Conservation (phyloP, 176 grass and related monocot genomes). For the Poa annua region DNA sequence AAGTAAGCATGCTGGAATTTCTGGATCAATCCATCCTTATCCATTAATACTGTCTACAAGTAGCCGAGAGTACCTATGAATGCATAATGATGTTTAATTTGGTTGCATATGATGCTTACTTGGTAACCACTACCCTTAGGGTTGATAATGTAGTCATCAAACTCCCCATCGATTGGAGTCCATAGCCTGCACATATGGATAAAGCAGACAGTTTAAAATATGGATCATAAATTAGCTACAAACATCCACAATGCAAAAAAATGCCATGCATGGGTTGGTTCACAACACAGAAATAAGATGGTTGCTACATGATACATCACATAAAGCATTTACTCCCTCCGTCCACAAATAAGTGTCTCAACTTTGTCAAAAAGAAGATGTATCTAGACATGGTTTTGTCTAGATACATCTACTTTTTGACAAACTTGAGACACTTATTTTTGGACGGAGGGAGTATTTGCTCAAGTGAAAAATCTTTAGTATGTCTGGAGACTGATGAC, state of each 20-base stretch:
- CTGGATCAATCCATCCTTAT: constrained; percentile 22
- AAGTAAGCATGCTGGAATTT: constrained; percentile 27
- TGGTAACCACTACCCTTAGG: constrained; percentile 98
- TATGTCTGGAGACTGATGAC: constrained; percentile 7
- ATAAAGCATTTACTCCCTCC: background rate
- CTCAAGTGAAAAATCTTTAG: constrained; percentile 22
- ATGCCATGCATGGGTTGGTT: background rate
- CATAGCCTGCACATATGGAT: constrained; percentile 67
- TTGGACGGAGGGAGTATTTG: too few species aligned
- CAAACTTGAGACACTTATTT: too few species aligned
- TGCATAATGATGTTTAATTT: constrained; percentile 19
- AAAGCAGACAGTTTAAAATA: constrained; percentile 32
- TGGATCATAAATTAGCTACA: constrained; percentile 29
- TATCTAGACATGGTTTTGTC: too few species aligned
- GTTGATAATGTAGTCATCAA: constrained; percentile 98
- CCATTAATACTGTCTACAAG: constrained; percentile 11
- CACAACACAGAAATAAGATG: constrained; percentile 3
- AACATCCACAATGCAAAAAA: constrained; percentile 17
- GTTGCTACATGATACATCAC: constrained; percentile 12
- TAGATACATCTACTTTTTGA: too few species aligned
- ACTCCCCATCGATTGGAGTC: constrained; percentile 95
- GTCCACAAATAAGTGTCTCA: too few species aligned
- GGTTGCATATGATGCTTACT: constrained; percentile 62
- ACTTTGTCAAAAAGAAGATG: too few species aligned
- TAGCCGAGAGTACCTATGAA: constrained; percentile 23